These are phyloP conservation scores for Saprolegnia diclina DNA, from an alignment of 352 stramenopile genomes.

Conservation along the genomic window DNA sequence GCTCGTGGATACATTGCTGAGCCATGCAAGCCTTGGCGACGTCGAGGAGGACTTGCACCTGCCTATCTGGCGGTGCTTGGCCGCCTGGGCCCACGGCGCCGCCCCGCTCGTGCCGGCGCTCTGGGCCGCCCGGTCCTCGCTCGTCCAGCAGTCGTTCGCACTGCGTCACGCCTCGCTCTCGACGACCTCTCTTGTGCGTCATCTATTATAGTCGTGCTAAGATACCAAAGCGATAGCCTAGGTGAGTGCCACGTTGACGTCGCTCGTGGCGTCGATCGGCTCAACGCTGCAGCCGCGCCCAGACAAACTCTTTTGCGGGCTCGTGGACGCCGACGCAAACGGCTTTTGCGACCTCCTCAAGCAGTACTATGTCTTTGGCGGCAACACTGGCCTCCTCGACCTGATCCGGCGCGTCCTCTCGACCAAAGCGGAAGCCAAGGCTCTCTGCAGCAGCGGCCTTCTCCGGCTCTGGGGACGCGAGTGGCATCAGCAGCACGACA, in stretches of 20 bases:
- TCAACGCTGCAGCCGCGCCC: not conserved
- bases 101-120: not conserved
- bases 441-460: not conserved
- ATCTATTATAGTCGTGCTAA: no score
- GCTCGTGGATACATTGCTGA: not conserved
- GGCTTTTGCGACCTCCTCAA: slow-evolving; percentile 17
- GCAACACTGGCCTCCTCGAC: slow-evolving; percentile 3
- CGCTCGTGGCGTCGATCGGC: not conserved
- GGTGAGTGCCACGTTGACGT: not conserved
- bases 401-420: slow-evolving; percentile 1
- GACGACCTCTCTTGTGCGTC: slow-evolving; percentile 19
- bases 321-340: not conserved
- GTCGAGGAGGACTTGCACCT: slow-evolving; percentile 15
- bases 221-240: no score
- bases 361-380: slow-evolving; percentile 18
- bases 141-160: not conserved
- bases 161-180: not conserved
- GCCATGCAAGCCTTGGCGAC: not conserved
- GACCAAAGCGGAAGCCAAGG: slow-evolving; percentile 13
- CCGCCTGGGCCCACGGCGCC: not conserved
- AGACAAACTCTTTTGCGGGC: not conserved
- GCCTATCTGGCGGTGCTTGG: slow-evolving; percentile 16
- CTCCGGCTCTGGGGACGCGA: slow-evolving; percentile 1
- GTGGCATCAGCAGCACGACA: slow-evolving; percentile 4
- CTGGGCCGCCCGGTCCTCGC: not conserved